Conservation (phyloP, 208 protist species). For the Phytomonas francai region DNA sequence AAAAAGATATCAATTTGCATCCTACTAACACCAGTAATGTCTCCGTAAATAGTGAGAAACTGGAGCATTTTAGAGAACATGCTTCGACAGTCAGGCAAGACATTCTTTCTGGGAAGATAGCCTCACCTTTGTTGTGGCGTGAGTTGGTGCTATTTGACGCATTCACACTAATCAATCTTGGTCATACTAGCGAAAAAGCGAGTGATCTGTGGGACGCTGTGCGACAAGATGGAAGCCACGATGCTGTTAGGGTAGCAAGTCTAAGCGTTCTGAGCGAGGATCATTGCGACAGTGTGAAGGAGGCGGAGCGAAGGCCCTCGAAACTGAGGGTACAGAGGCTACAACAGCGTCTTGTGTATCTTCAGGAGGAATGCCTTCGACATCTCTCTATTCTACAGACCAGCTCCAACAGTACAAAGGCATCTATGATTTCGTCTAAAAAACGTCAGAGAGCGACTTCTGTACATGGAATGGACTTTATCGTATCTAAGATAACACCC, state of each 20-base stretch:
- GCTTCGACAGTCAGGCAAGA: background rate
- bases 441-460: background rate
- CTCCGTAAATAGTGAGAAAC: background rate
- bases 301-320: background rate
- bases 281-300: background rate
- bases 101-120: conserved; percentile 2
- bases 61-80: background rate
- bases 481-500: background rate
- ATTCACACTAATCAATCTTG: conserved; percentile 62
- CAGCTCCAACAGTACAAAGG: background rate
- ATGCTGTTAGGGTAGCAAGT: conserved; percentile 6
- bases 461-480: background rate
- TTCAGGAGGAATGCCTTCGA: conserved; percentile 13
- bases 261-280: background rate
- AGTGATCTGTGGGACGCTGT: conserved; percentile 20
- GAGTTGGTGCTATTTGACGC: conserved; percentile 66
- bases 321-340: background rate
- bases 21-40: background rate
- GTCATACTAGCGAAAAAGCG: conserved; percentile 57
- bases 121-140: conserved; percentile 40
- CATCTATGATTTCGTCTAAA: background rate
- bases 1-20: background rate
- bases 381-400: conserved; percentile 22
- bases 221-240: conserved; percentile 8
- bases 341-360: conserved; percentile 10